Evolutionary conservation across 1,139 yeast genomes (phyloP).

Genomic region (Wickerhamomyces sp.): DNA sequence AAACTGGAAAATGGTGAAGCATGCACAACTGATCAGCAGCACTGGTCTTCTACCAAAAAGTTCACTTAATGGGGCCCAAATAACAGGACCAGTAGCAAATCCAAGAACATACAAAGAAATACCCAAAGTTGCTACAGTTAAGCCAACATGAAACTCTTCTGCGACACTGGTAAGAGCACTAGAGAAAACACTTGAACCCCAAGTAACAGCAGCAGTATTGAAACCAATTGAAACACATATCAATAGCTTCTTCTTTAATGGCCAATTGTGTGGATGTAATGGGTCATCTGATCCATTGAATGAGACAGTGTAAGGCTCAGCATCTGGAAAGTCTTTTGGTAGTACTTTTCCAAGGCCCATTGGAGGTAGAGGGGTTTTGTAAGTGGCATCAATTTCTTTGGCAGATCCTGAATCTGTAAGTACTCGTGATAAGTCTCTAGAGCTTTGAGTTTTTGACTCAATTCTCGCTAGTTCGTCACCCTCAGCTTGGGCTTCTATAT

Average conservation of each 20-base stretch:
- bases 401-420: constrained; percentile 9
- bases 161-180: constrained; percentile 42
- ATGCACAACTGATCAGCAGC: constrained; percentile 47
- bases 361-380: constrained; percentile 32
- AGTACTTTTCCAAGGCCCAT: constrained; percentile 58
- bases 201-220: constrained; percentile 42
- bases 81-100: constrained; percentile 76
- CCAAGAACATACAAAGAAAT: constrained; percentile 74
- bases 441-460: constrained; percentile 6
- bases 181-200: constrained; percentile 66
- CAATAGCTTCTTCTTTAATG: constrained; percentile 35
- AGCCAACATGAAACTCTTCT: constrained; percentile 45
- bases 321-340: constrained; percentile 50
- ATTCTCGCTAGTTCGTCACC: constrained; percentile 3
- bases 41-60: constrained; percentile 66
- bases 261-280: constrained; percentile 60
- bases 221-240: constrained; percentile 39
- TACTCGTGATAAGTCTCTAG: constrained; percentile 13
- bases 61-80: constrained; percentile 82
- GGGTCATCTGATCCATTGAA: constrained; percentile 63
- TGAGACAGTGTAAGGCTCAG: constrained; percentile 48
- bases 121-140: constrained; percentile 57
- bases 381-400: constrained; percentile 25
- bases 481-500: constrained; percentile 2
- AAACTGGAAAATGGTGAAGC: constrained; percentile 57